Conservation (phyloP, 495 filamentous ascomycete species). For the Hypoxylon rickii region DNA sequence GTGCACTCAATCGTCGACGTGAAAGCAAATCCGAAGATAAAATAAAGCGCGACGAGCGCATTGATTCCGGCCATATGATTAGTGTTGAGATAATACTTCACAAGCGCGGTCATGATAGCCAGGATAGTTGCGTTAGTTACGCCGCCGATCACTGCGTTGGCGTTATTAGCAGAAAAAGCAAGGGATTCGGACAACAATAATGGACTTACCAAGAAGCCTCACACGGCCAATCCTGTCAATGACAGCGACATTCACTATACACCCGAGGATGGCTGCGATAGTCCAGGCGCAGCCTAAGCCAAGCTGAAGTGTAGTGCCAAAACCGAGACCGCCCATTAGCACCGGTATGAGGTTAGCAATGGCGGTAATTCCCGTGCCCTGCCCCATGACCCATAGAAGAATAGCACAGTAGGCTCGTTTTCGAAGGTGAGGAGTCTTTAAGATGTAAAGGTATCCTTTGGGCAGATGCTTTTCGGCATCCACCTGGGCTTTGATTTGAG, state of each 20-base stretch:
- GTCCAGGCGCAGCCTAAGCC: constrained; percentile 13
- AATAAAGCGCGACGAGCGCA: constrained; percentile 5
- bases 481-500: constrained; percentile 17
- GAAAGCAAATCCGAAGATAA: constrained; percentile 7
- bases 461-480: constrained; percentile 9
- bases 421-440: constrained; percentile 4
- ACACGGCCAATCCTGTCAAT: constrained; percentile 13
- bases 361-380: constrained; percentile 5
- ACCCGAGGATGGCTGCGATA: not conserved
- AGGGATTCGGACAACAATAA: not conserved
- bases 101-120: constrained; percentile 8
- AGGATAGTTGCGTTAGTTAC: constrained; percentile 6
- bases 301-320: constrained; percentile 14
- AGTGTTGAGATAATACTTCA: constrained; percentile 11
- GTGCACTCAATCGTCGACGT: constrained; percentile 16
- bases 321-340: constrained; percentile 15
- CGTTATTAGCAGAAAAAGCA: not conserved
- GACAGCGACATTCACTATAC: not conserved
- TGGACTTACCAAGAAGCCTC: constrained; percentile 8
- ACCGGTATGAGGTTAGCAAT: constrained; percentile 15
- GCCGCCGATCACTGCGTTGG: constrained; percentile 10
- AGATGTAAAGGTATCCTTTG: constrained; percentile 9
- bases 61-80: constrained; percentile 4
- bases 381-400: constrained; percentile 6
- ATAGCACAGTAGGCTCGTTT: constrained; percentile 4